Evolutionary conservation across 75 land plant genomes (phyloP).

Genomic region (Pseudotsuga menziesii): DNA sequence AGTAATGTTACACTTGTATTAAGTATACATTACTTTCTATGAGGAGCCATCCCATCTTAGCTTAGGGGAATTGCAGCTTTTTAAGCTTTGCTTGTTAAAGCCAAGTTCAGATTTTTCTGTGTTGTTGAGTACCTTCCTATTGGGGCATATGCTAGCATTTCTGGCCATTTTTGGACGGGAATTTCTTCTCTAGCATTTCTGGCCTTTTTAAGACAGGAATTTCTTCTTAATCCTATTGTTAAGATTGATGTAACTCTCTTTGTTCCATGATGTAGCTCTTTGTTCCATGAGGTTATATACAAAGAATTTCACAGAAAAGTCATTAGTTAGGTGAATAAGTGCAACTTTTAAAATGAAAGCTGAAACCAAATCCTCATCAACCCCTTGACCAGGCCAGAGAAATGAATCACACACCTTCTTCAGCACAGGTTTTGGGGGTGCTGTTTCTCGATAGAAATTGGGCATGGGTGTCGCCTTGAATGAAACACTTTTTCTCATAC

Average conservation of each 20-base stretch:
- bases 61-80: too few species aligned
- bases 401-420: slow-evolving; percentile 19
- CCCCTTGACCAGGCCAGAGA: not conserved
- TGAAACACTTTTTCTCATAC: slow-evolving; percentile 29
- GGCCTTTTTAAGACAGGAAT: too few species aligned
- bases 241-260: not conserved
- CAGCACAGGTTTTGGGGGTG: slow-evolving; percentile 24
- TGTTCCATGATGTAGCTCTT: not conserved
- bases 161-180: too few species aligned
- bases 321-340: not conserved
- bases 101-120: too few species aligned
- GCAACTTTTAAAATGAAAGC: not conserved
- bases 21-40: too few species aligned
- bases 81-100: too few species aligned
- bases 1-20: too few species aligned
- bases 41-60: too few species aligned
- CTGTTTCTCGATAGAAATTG: slow-evolving; percentile 26
- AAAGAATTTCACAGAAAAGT: not conserved
- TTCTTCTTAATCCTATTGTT: too few species aligned
- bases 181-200: too few species aligned
- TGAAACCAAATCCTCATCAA: not conserved
- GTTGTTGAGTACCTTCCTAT: too few species aligned
- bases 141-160: too few species aligned
- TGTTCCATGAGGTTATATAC: not conserved
- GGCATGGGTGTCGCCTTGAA: slow-evolving; percentile 40